Evolutionary conservation across 2,329 filamentous ascomycete genomes (phyloP).

Genomic region (Calonectria crousiana): DNA sequence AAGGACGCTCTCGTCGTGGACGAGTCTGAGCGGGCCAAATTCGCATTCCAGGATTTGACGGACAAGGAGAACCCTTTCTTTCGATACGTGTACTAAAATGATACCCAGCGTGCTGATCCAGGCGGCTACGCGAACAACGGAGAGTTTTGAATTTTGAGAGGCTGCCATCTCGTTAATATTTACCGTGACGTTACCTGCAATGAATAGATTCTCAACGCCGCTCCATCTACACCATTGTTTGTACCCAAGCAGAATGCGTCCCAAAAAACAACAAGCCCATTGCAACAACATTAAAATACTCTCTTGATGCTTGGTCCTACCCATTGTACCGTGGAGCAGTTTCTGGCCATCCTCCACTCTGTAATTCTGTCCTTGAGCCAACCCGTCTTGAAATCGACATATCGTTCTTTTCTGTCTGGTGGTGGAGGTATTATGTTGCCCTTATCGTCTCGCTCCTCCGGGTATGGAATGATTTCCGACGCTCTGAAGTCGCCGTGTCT

Average conservation of each 20-base stretch:
- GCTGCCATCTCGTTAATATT: slow-evolving; percentile 3
- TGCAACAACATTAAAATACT: slow-evolving; percentile 38
- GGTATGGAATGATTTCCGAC: slow-evolving; percentile 41
- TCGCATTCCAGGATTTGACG: slow-evolving; percentile 77
- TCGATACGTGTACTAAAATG: slow-evolving; percentile 61
- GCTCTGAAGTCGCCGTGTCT: slow-evolving; percentile 41
- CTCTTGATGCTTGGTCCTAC: slow-evolving; percentile 48
- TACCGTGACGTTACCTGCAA: slow-evolving; percentile 8
- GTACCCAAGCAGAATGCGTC: slow-evolving; percentile 3
- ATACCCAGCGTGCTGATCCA: background rate
- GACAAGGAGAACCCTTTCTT: slow-evolving; percentile 78
- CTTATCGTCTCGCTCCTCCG: slow-evolving; percentile 41
- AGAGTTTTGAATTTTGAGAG: background rate
- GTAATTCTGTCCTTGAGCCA: slow-evolving; percentile 44
- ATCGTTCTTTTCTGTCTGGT: slow-evolving; percentile 33
- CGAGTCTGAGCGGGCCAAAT: slow-evolving; percentile 70
- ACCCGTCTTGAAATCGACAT: slow-evolving; percentile 48
- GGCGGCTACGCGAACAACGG: background rate
- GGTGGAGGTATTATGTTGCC: slow-evolving; percentile 39
- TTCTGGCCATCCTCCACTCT: slow-evolving; percentile 40
- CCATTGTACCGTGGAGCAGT: slow-evolving; percentile 48
- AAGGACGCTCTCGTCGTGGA: slow-evolving; percentile 63
- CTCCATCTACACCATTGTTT: slow-evolving; percentile 21
- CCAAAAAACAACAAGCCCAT: slow-evolving; percentile 9
- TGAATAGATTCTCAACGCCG: slow-evolving; percentile 35